Evolutionary conservation across 225 moss, liverwort and hornwort species (phyloP), one percentile per base, ranked within the genome.

Genomic region (Pseudoscleropodium purum): DNA sequence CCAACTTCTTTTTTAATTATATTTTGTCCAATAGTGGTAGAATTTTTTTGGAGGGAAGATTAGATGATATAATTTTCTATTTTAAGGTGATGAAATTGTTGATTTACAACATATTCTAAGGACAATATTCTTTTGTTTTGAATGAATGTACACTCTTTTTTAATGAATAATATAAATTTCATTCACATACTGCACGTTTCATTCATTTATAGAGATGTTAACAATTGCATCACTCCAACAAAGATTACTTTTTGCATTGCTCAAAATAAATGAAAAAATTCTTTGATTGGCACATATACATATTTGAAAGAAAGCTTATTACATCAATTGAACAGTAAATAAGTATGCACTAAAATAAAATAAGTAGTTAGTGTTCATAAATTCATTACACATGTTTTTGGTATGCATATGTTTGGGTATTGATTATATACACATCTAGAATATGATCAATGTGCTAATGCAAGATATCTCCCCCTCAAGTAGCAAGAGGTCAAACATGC

Each of bases 201-300:
- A 26, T 72, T 25, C 26, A 41, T 26, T 72, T 24, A 15, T 15
- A 5, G 26, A 72, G 23, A 26, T 72, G 41, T 24, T n/a, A 60
- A 69, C 12, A 23, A 21, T 0, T 23, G 0, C 69, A 69, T n/a
- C 13, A 24, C 13, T n/a, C 24, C 13, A n/a, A 41, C 3, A 26
- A 43, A 72, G 26, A 41, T 27, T 2, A 0, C 1, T 73, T 73
- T 27, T 4, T 27, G 16, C 15, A 16, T 0, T 26, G 2, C 15
- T 27, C 26, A 43, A 73, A 41, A 20, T 41, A 73, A 72, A 41
- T 15, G 5, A 43, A 27, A 27, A 26, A 25, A 5, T 3, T 25
- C 41, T 4, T 9, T 25, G 0, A 73, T 43, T 73, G 43, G 13
- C 41, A 70, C 13, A 39, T 39, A 13, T 70, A 41, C 25, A 72